These are phyloP conservation scores for Candida endomychidarum DNA, from an alignment of 805 yeast genomes.

Conservation along the genomic window DNA sequence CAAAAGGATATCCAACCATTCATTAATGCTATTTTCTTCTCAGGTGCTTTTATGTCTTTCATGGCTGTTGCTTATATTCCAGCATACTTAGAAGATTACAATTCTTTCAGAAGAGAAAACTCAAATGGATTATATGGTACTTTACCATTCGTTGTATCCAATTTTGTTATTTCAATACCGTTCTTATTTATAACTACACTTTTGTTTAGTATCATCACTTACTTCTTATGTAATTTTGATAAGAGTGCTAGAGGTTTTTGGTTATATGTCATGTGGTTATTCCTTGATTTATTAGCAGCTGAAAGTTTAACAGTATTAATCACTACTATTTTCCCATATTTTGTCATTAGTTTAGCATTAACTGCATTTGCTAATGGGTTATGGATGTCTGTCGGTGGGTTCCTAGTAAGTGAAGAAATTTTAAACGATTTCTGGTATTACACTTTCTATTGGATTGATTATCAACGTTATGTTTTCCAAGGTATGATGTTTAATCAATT, in stretches of 20 bases:
- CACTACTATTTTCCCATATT: slow-evolving; percentile 32
- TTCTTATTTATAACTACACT: slow-evolving; percentile 32
- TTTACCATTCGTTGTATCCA: slow-evolving; percentile 31
- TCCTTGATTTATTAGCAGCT: slow-evolving; percentile 40
- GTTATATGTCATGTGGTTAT: slow-evolving; percentile 37
- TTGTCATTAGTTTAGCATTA: slow-evolving; percentile 38
- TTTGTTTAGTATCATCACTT: slow-evolving; percentile 33
- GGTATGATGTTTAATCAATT: slow-evolving; percentile 46
- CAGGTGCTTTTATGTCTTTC: slow-evolving; percentile 47
- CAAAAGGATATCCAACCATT: slow-evolving; percentile 34
- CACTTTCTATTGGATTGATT: slow-evolving; percentile 41
- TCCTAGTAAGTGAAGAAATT: slow-evolving; percentile 32
- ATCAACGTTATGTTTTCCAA: slow-evolving; percentile 43
- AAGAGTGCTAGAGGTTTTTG: slow-evolving; percentile 30
- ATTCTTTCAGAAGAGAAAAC: slow-evolving; percentile 29
- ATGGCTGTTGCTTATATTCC: slow-evolving; percentile 46
- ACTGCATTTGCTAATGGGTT: slow-evolving; percentile 43
- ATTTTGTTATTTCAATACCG: slow-evolving; percentile 37
- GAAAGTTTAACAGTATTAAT: slow-evolving; percentile 40
- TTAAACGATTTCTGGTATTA: slow-evolving; percentile 40
- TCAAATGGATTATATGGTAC: slow-evolving; percentile 41
- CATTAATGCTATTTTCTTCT: slow-evolving; percentile 38
- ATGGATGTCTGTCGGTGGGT: slow-evolving; percentile 47
- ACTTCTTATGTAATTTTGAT: slow-evolving; percentile 33
- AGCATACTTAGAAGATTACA: slow-evolving; percentile 35